Percentiles rank a stretch among this genome's conserved stretches.
Evolutionary conservation across 169 alveolate species (phyloP).

Genomic region (Miamiensis avidus): DNA sequence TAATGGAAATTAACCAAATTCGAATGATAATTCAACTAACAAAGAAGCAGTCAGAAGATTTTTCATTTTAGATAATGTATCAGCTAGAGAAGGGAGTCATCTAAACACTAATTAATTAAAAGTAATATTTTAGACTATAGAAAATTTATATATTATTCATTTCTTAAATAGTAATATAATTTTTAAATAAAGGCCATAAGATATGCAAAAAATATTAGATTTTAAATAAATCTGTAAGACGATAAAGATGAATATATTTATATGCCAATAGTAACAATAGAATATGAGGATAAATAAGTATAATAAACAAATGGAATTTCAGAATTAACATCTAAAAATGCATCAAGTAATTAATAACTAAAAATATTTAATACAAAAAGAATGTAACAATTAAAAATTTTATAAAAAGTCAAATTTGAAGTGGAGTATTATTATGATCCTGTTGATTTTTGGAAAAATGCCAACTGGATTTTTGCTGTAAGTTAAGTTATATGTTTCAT

Average conservation of each 20-base stretch:
- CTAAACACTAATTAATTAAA: too few relatives aligned
- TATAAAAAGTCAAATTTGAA: conserved; percentile 7
- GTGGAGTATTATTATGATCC: conserved; percentile 1
- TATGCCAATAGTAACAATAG: background rate
- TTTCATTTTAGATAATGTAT: background rate
- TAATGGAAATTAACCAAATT: background rate
- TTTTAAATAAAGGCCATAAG: background rate
- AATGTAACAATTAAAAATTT: background rate
- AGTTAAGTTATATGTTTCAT: background rate
- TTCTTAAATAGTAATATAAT: too few relatives aligned
- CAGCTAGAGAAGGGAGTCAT: background rate
- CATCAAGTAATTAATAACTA: too few relatives aligned
- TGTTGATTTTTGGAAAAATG: conserved; percentile 9
- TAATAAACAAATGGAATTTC: too few relatives aligned
- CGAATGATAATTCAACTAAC: background rate
- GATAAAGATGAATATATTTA: background rate
- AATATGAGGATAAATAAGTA: background rate
- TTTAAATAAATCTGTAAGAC: background rate
- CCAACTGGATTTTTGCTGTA: background rate
- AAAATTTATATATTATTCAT: too few relatives aligned
- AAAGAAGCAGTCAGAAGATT: background rate
- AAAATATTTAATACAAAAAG: too few relatives aligned
- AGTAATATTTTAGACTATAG: too few relatives aligned
- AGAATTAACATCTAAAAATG: background rate
- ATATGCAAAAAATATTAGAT: background rate